These are phyloP conservation scores for Globisporangium radiosum DNA, from an alignment of 352 stramenopile species.

Conservation along the genomic window DNA sequence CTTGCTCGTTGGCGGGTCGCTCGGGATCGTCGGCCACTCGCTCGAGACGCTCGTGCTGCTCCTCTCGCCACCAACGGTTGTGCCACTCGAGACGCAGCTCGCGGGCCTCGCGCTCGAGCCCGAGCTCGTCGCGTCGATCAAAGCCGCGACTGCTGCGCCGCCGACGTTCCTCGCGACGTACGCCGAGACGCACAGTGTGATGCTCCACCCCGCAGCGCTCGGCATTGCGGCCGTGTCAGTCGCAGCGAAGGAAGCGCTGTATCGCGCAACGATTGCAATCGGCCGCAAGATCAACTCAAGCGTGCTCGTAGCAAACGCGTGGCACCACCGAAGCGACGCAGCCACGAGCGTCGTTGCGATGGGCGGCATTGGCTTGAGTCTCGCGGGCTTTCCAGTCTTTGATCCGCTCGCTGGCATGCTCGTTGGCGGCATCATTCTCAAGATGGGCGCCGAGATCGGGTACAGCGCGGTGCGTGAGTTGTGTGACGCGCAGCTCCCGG, in stretches of 20 bases:
- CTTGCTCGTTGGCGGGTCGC: slow-evolving; percentile 52
- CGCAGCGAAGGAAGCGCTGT: slow-evolving; percentile 89
- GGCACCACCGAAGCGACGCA: slow-evolving; percentile 89
- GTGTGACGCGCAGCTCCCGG: slow-evolving; percentile 50
- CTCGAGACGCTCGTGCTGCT: slow-evolving; percentile 56
- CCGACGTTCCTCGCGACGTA: slow-evolving; percentile 6
- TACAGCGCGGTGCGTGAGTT: slow-evolving; percentile 52
- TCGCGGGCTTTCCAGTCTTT: slow-evolving; percentile 54
- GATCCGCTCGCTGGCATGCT: slow-evolving; percentile 63
- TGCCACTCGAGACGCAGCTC: slow-evolving; percentile 6
- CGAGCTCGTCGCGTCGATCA: slow-evolving; percentile 25
- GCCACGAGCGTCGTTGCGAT: slow-evolving; percentile 77
- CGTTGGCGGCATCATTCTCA: slow-evolving; percentile 68
- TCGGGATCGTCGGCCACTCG: slow-evolving; percentile 64
- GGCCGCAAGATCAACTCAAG: slow-evolving; percentile 87
- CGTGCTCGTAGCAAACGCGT: slow-evolving; percentile 94
- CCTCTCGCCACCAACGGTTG: background rate
- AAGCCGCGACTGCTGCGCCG: slow-evolving; percentile 9
- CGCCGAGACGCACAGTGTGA: slow-evolving; percentile 7
- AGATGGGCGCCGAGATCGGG: slow-evolving; percentile 70
- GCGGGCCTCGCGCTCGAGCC: slow-evolving; percentile 4
- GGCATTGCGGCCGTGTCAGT: slow-evolving; percentile 85
- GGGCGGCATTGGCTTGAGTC: slow-evolving; percentile 52
- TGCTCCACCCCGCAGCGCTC: slow-evolving; percentile 62
- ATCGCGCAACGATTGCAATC: slow-evolving; percentile 87